Evolutionary conservation across 768 basidiomycete species (phyloP).

Genomic region (Mycena belliarum): DNA sequence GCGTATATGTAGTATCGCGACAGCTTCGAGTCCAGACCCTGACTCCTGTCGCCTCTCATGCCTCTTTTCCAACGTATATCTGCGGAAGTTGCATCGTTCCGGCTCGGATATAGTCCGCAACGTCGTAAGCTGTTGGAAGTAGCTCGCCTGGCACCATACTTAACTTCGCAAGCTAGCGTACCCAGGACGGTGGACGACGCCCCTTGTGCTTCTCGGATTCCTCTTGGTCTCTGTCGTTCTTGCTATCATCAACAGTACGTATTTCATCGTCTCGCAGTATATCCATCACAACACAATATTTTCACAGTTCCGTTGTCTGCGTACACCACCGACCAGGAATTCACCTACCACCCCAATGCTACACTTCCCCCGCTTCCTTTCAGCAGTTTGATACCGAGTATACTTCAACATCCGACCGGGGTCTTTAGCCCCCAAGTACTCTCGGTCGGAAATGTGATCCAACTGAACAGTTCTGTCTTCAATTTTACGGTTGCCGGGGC

Average conservation of each 20-base stretch:
- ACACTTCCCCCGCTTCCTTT: neutral
- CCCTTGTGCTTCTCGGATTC: neutral
- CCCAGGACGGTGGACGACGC: constrained; percentile 8
- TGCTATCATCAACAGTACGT: neutral
- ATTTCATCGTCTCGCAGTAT: neutral
- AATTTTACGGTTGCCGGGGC: neutral
- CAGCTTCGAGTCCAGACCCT: too few species aligned
- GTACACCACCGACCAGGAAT: neutral
- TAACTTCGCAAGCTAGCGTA: neutral
- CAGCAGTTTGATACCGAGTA: neutral
- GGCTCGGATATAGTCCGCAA: neutral
- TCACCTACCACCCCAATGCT: neutral
- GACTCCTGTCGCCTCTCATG: too few species aligned
- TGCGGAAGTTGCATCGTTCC: neutral
- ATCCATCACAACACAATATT: neutral
- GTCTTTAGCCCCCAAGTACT: neutral
- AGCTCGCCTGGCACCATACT: neutral
- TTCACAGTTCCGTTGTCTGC: neutral
- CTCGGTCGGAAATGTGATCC: neutral
- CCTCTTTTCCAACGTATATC: neutral
- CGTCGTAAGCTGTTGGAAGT: neutral
- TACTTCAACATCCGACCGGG: neutral
- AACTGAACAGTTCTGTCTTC: neutral
- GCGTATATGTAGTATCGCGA: too few species aligned
- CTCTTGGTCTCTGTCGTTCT: neutral